Evolutionary conservation across 306 rosid species (phyloP).

Genomic region (Rosa chinensis): DNA sequence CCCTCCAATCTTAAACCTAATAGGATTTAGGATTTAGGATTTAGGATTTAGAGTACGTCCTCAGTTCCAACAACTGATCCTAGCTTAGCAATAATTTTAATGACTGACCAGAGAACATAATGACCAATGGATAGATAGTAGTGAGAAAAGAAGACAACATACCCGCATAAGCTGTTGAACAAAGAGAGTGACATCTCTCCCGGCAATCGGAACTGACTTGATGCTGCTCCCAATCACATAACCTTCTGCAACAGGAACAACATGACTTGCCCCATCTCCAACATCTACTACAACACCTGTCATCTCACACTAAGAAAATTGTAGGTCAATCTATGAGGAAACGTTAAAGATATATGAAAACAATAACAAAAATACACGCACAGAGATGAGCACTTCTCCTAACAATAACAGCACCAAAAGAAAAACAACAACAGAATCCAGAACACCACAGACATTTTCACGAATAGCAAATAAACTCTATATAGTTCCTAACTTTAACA

Average conservation of each 20-base stretch:
- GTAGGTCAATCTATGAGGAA: constrained; percentile 48
- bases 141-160: constrained; percentile 25
- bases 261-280: constrained; percentile 95
- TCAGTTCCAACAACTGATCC: neutral
- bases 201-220: constrained; percentile 86
- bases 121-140: constrained; percentile 8
- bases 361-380: neutral
- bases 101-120: neutral
- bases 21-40: no score
- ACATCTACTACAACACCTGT: constrained; percentile 98
- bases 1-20: no score
- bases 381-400: neutral
- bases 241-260: constrained; percentile 99
- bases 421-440: neutral
- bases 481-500: neutral
- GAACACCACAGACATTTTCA: no score
- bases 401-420: constrained; percentile 4
- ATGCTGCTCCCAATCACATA: constrained; percentile 99
- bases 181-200: constrained; percentile 91
- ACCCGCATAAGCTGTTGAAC: constrained; percentile 99
- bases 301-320: constrained; percentile 93
- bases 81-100: neutral
- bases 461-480: neutral
- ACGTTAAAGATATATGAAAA: neutral
- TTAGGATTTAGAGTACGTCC: neutral